Evolutionary conservation across 169 alveolate genomes (phyloP), one percentile per base, ranked within the genome.

Genomic region (Eimeria necatrix): DNA sequence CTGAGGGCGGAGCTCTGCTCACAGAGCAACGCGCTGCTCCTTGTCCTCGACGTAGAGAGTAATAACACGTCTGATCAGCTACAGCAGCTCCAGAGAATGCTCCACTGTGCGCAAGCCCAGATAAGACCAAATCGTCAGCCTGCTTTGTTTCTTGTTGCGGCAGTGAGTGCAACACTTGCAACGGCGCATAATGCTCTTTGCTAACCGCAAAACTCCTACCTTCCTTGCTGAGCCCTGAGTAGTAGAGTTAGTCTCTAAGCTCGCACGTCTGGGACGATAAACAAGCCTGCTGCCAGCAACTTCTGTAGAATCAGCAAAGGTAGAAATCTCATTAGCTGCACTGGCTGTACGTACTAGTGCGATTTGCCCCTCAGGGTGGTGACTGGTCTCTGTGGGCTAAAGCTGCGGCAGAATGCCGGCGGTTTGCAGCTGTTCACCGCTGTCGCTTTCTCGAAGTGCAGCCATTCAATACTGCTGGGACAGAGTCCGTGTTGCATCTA

Each of bases 381-480:
- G 61, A 85, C 5, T 59, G 92, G 49, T 16, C 46, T 41, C 64
- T 41, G 4, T 85, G 92, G 92, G 80, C 80, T 32, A 85, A 85
- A 41, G 92, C 92, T 0, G 92, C 92, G 4, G 80, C 80, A 56
- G 92, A 56, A 78, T 85, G 92, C 24, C 80, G 92, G 81, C 76
- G 92, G 22, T 85, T 85, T 53, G 92, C 92, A 22, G 80, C 64
- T 4, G 60, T 60, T 9, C 80, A 85, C 18, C 92, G 70, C 81
- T 85, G 92, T 64, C 92, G 92, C 46, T 85, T 85, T 32, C 92
- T 85, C 49, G 92, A 85, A 85, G 92, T 85, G 64, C 92, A 85
- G 48, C 92, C 92, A 6, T 51, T 85, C 80, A 85, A 46, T 46
- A 32, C 80, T 60, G 80, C 81, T 16, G 92, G 92, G 46, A 60